Evolutionary conservation across 2,329 filamentous ascomycete genomes (phyloP).

Genomic region (Paecilomyces formosus): DNA sequence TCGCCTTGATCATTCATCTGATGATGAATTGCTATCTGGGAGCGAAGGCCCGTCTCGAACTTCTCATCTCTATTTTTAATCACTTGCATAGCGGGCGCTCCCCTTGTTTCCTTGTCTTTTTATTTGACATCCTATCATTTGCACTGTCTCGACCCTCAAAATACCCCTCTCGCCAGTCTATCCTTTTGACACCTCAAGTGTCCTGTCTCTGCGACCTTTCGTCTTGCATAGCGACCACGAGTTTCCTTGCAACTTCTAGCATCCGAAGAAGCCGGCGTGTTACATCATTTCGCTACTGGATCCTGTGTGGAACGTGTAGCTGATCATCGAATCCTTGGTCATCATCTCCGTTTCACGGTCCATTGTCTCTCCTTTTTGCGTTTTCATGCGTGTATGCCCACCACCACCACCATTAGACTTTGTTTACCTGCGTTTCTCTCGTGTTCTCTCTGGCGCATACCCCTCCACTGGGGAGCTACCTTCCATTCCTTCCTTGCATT

Average conservation of each 20-base stretch:
- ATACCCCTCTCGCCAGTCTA: not conserved
- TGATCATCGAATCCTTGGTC: slow-evolving; percentile 6
- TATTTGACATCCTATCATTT: slow-evolving; percentile 1
- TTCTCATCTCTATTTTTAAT: slow-evolving; percentile 2
- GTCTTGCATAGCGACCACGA: slow-evolving; percentile 11
- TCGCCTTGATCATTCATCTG: not conserved
- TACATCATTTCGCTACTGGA: slow-evolving; percentile 6
- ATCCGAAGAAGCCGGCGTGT: slow-evolving; percentile 14
- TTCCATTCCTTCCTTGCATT: slow-evolving; percentile 3
- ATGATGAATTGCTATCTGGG: not conserved
- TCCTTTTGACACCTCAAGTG: not conserved
- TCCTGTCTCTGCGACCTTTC: slow-evolving; percentile 6
- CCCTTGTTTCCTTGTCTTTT: slow-evolving; percentile 2
- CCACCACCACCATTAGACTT: not conserved
- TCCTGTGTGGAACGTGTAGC: not conserved
- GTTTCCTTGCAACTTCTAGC: slow-evolving; percentile 21
- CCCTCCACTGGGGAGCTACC: not conserved
- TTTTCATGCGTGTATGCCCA: slow-evolving; percentile 10
- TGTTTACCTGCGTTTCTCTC: not conserved
- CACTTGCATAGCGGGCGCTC: not conserved
- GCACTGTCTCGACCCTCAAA: not conserved
- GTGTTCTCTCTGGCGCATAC: not conserved
- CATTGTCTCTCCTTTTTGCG: slow-evolving; percentile 11
- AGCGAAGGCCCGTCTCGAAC: not conserved
- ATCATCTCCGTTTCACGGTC: slow-evolving; percentile 8